Conservation (phyloP, 176 grass and related monocot species). For the Cocos nucifera region DNA sequence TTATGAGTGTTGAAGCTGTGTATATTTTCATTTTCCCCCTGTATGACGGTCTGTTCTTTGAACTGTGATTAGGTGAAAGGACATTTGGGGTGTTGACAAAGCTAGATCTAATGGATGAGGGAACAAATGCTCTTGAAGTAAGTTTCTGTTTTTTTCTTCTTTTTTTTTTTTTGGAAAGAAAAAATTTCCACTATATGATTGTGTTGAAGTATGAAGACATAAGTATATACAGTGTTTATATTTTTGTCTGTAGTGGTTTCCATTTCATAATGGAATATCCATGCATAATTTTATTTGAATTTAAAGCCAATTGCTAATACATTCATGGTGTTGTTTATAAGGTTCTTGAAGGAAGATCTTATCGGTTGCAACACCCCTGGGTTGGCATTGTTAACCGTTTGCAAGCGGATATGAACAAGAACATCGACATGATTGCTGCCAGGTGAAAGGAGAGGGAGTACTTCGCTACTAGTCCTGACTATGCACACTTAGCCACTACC, state of each 20-base stretch:
- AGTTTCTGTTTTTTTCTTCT: constrained; percentile 5
- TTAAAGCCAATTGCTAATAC: no score
- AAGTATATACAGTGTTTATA: no score
- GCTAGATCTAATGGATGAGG: constrained; percentile 82
- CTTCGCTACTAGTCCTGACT: constrained; percentile 70
- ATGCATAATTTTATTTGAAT: no score
- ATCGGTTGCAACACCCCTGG: constrained; percentile 52
- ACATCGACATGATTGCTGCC: constrained; percentile 60
- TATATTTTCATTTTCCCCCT: no score
- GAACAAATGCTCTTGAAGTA: constrained; percentile 83
- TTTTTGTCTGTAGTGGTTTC: no score
- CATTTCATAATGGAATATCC: no score
- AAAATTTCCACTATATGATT: constrained; percentile 1
- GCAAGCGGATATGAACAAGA: constrained; percentile 87
- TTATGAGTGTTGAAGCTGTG: no score
- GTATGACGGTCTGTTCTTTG: background rate
- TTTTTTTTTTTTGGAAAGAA: background rate
- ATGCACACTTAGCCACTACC: constrained; percentile 44
- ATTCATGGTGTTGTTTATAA: constrained; percentile 1
- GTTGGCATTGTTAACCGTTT: constrained; percentile 82
- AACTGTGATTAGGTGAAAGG: constrained; percentile 47
- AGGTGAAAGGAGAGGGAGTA: constrained; percentile 59
- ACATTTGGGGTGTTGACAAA: constrained; percentile 88
- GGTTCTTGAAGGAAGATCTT: constrained; percentile 81
- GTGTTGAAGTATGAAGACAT: no score